Conservation (phyloP, 2,329 filamentous ascomycete species). For the Diaporthe longicolla region DNA sequence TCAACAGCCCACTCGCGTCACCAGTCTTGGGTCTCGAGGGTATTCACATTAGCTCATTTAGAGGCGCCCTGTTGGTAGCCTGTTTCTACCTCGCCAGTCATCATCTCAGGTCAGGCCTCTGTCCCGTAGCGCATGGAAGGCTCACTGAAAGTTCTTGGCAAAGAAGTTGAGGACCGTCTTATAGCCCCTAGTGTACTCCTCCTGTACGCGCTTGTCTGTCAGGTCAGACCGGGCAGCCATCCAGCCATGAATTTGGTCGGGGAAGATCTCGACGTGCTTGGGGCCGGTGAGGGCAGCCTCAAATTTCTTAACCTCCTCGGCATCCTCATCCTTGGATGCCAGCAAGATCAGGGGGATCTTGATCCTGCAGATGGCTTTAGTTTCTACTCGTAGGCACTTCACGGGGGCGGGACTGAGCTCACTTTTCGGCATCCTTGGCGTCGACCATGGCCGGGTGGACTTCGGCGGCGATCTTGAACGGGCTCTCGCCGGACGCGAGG, state of each 20-base stretch:
- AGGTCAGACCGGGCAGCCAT: slow-evolving; percentile 78
- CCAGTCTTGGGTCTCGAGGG: background rate
- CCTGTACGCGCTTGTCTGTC: slow-evolving; percentile 67
- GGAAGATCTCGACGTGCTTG: slow-evolving; percentile 76
- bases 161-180: slow-evolving; percentile 72
- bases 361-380: slow-evolving; percentile 53
- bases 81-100: slow-evolving; percentile 15
- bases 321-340: slow-evolving; percentile 75
- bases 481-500: slow-evolving; percentile 64
- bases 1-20: background rate
- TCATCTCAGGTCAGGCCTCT: background rate
- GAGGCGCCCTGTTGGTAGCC: background rate
- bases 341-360: slow-evolving; percentile 74
- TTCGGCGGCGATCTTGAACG: slow-evolving; percentile 68
- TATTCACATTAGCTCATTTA: slow-evolving; percentile 5
- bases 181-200: slow-evolving; percentile 75
- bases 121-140: background rate
- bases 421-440: slow-evolving; percentile 67
- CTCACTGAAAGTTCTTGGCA: slow-evolving; percentile 59
- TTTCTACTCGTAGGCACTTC: background rate
- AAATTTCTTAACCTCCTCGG: slow-evolving; percentile 69
- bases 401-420: background rate
- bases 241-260: slow-evolving; percentile 79
- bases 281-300: slow-evolving; percentile 66
- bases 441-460: slow-evolving; percentile 76